Evolutionary conservation across 164 flowering plant species (phyloP), one percentile per base, ranked within the genome.

Genomic region (Kingdonia uniflora): DNA sequence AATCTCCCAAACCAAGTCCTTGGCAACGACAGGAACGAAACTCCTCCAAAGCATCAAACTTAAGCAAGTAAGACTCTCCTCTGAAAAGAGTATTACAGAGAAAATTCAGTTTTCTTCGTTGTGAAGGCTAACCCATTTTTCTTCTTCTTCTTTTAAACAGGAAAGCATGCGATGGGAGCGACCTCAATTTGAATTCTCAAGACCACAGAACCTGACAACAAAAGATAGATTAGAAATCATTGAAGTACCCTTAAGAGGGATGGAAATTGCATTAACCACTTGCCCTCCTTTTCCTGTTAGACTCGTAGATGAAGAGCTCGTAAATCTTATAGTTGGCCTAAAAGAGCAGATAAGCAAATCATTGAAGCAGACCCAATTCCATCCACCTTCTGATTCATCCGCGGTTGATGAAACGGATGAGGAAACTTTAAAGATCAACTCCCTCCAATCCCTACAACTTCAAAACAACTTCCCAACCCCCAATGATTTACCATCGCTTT

Each of bases 141-240:
- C 3, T 56, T 20, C 1, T 22, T 42, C 45, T 29, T 38, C 20
- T n/a, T 26, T 25, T 54, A 19, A 48, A 62, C 77, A 91, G 98
- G 88, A 67, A 62, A 71, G 82, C 75, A 67, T 79, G 79, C 60
- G 65, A 25, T 91, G 96, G 95, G 96, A 91, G 79, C 71, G 56
- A 52, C 62, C 71, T 44, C 76, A 69, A 13, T 46, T 62, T 44
- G 72, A 51, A 44, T 58, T 64, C 51, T 29, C 59, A 7, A 56
- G 61, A 41, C 53, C 68, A 13, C 40, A 66, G 49, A 58, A 60
- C 54, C 42, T n/a, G 49, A 70, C 51, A 41, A 68, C 78, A 13
- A 67, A 65, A 52, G 73, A 75, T 2, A 74, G 59, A 65, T 53
- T 87, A 57, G 74, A 76, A 57, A 67, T 68, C 5, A 1, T 80